These are phyloP conservation scores for Russula emetica DNA, from an alignment of 768 basidiomycete genomes.

Conservation along the genomic window DNA sequence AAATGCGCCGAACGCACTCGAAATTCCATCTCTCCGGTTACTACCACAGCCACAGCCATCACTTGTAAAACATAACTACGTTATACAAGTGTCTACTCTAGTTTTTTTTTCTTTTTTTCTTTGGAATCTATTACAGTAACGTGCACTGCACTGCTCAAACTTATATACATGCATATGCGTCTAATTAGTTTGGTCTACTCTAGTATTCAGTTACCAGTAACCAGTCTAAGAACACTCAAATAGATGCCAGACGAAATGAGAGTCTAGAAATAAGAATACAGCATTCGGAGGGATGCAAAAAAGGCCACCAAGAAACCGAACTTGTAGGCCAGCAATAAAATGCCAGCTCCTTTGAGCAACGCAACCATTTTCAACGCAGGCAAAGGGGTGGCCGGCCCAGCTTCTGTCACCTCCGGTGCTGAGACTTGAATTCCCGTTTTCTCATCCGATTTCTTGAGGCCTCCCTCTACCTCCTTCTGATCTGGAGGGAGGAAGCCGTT, in stretches of 20 bases:
- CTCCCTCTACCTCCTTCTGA: not conserved
- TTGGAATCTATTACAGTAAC: too few species aligned
- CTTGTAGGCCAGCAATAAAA: conserved; percentile 8
- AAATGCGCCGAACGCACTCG: too few species aligned
- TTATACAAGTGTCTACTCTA: too few species aligned
- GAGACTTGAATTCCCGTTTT: not conserved
- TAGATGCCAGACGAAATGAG: not conserved
- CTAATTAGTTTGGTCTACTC: too few species aligned
- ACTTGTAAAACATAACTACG: too few species aligned
- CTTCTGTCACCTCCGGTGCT: not conserved
- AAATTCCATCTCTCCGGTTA: too few species aligned
- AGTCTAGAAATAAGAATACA: conserved; percentile 10
- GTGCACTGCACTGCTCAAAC: too few species aligned
- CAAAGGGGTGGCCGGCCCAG: not conserved
- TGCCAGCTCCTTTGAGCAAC: conserved; percentile 1
- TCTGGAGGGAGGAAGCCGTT: conserved; percentile 22
- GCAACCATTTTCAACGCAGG: not conserved
- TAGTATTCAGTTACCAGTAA: conserved; percentile 5
- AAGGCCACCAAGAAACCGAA: conserved; percentile 16
- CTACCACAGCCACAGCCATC: too few species aligned
- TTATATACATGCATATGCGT: too few species aligned
- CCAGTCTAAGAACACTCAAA: too few species aligned
- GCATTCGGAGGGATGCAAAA: not conserved
- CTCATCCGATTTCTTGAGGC: not conserved
- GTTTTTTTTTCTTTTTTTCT: too few species aligned